Evolutionary conservation across 805 yeast species (phyloP).

Genomic region (Pichia rugopelliculosa): DNA sequence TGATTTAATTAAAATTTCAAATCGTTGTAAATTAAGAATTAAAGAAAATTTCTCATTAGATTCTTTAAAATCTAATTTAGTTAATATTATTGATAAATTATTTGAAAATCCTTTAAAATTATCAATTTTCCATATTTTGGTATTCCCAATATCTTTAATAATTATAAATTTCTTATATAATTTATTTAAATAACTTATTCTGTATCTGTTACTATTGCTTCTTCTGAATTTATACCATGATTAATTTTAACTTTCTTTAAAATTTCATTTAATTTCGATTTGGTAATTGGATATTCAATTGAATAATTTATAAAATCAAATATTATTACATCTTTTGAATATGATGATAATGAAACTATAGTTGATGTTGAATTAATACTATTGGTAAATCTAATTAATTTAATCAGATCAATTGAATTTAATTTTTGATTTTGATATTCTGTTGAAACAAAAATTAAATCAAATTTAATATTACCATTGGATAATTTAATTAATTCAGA

Average conservation of each 20-base stretch:
- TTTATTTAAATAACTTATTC: constrained; percentile 14
- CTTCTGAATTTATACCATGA: constrained; percentile 20
- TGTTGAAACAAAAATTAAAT: constrained; percentile 70
- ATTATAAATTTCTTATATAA: neutral
- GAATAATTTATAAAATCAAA: constrained; percentile 56
- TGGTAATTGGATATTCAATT: constrained; percentile 61
- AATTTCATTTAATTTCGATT: constrained; percentile 26
- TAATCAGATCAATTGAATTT: constrained; percentile 69
- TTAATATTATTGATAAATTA: constrained; percentile 12
- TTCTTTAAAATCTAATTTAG: constrained; percentile 32
- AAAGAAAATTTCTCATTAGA: constrained; percentile 35
- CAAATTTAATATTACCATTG: constrained; percentile 78
- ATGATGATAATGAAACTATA: constrained; percentile 66
- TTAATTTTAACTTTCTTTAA: constrained; percentile 23
- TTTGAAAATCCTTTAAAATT: neutral
- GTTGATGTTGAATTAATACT: constrained; percentile 76
- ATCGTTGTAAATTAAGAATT: constrained; percentile 30
- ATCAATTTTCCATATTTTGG: neutral
- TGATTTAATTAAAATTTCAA: constrained; percentile 8
- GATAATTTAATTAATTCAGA: constrained; percentile 78
- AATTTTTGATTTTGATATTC: constrained; percentile 57
- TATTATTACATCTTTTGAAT: constrained; percentile 55
- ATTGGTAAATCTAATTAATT: constrained; percentile 65
- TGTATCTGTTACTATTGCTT: constrained; percentile 29
- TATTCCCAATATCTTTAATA: neutral